A percentile compares a stretch with the other conserved stretches of the same genome.
phyloP scores from a whole-genome alignment of 2,329 filamentous ascomycete species.

The Colletotrichum gloeosporioides region DNA sequence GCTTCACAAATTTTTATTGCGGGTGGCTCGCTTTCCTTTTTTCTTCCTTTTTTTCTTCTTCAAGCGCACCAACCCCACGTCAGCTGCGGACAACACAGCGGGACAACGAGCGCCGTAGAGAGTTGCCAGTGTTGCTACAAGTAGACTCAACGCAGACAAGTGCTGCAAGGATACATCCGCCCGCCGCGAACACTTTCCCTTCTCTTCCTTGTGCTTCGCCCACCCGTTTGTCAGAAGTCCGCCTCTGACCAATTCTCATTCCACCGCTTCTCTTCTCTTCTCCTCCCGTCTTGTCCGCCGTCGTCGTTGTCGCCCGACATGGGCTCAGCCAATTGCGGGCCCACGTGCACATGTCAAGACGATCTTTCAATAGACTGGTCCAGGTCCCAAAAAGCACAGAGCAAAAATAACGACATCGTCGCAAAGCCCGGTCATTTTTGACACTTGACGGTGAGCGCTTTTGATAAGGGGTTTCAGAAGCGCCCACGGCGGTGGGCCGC shows the following conservation, averaged over 20 bases:
- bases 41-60: neutral
- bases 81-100: neutral
- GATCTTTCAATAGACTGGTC: constrained; percentile 1
- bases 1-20: neutral
- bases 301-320: neutral
- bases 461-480: constrained; percentile 5
- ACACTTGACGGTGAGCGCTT: neutral
- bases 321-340: constrained; percentile 26
- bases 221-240: neutral
- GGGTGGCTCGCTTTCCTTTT: neutral
- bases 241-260: constrained; percentile 20
- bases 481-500: neutral
- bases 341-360: constrained; percentile 27
- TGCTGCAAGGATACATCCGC: neutral
- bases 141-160: neutral
- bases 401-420: neutral
- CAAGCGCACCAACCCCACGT: constrained; percentile 19
- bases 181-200: neutral
- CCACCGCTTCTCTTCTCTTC: constrained; percentile 22
- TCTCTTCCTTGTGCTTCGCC: neutral
- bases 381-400: neutral
- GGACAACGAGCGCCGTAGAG: neutral
- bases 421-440: neutral
- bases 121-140: neutral
- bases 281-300: neutral